Evolutionary conservation across 306 rosid genomes (phyloP), one percentile per base, ranked within the genome.

Genomic region (Calophaca sinica): DNA sequence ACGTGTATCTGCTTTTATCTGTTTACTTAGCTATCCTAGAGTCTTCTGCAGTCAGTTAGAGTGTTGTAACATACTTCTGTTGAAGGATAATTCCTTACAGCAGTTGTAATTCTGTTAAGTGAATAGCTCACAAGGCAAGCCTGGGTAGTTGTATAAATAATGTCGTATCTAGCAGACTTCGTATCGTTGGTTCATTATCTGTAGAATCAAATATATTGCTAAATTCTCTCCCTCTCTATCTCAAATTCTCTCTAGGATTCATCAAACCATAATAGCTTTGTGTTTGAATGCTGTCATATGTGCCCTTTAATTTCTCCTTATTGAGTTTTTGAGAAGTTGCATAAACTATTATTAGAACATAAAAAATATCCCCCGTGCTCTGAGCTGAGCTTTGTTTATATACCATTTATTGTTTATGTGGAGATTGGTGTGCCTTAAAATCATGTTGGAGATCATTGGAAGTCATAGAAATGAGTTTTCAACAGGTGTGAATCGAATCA

Each of bases 281-380:
- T 14, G 20, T 70, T 52, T 8, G 31, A 73, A 15, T 67, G 45
- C 69, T 12, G n/a, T 32, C 50, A 61, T 52, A 48, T 67, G 44
- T 33, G 8, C 13, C 73, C 70, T 13, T 33, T 31, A n/a, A n/a
- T 66, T 36, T 9, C 49, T 57, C 38, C 62, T 58, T 58, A 29
- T 12, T 11, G 15, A 32, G 42, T 12, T 59, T 59, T 33, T n/a
- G 20, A 46, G 14, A 9, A 6, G 33, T 32, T 62, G 11, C 39
- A 20, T 54, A 9, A n/a, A 26, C 7, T 28, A 62, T 71, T 29
- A n/a, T n/a, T n/a, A 42, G n/a, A 46, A 72, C 59, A 72, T 44
- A 55, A 35, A 12, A 79, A 20, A 20, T 14, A 59, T 32, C 1
- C 32, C 44, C 5, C 2, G 26, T 62, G 13, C 7, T 54, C 57